Evolutionary conservation across 2,329 filamentous ascomycete genomes (phyloP).

Genomic region (Cladosporium sp.): DNA sequence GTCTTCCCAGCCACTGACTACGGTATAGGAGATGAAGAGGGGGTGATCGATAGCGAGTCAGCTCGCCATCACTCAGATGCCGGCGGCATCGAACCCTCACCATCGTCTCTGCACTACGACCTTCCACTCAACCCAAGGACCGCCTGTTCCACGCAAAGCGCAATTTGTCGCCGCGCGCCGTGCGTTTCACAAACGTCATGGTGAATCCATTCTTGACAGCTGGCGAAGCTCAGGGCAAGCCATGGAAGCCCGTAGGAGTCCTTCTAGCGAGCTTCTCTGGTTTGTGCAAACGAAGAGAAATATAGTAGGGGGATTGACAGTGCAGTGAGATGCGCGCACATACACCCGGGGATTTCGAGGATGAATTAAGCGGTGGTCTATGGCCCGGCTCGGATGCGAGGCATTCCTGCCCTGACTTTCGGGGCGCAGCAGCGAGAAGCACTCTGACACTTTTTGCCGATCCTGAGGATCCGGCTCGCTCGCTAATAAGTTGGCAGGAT

Average conservation of each 20-base stretch:
- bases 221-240: neutral
- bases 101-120: neutral
- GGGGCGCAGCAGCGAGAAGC: no score
- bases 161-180: constrained; percentile 8
- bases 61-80: neutral
- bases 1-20: neutral
- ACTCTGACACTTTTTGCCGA: no score
- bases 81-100: neutral
- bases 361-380: constrained; percentile 7
- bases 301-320: no score
- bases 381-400: neutral
- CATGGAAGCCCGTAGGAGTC: neutral
- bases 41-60: neutral
- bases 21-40: neutral
- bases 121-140: neutral
- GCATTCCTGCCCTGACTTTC: neutral
- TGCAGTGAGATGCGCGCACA: no score
- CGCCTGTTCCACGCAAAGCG: neutral
- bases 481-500: no score
- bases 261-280: constrained; percentile 8
- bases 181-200: constrained; percentile 9
- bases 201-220: neutral
- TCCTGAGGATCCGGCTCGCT: no score
- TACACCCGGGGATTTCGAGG: neutral
- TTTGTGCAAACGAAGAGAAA: neutral